phyloP scores from a whole-genome alignment of 2,329 filamentous ascomycete species.

The Colletotrichum cereale region DNA sequence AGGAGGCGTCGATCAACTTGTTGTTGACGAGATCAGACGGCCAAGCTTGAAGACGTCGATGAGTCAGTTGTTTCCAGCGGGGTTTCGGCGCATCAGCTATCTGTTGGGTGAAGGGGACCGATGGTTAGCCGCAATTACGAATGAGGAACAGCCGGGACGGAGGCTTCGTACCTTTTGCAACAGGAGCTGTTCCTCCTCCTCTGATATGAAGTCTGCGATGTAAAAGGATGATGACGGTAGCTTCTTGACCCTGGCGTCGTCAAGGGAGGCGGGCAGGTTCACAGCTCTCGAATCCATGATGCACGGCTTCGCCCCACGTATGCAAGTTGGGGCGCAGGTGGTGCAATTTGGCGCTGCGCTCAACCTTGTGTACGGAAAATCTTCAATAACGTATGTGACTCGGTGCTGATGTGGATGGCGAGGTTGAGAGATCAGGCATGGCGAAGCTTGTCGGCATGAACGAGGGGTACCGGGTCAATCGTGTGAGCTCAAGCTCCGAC shows the following conservation, averaged over 20 bases:
- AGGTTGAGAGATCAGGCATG: background rate
- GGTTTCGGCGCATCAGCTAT: constrained; percentile 76
- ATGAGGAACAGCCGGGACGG: background rate
- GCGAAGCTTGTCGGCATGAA: constrained; percentile 22
- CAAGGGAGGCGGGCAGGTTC: constrained; percentile 60
- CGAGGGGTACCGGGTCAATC: constrained; percentile 13
- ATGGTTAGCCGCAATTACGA: background rate
- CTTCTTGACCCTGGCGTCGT: constrained; percentile 62
- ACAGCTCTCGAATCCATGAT: constrained; percentile 24
- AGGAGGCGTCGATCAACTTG: constrained; percentile 77
- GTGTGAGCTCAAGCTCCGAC: constrained; percentile 23
- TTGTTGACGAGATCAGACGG: constrained; percentile 86
- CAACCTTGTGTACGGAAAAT: constrained; percentile 15
- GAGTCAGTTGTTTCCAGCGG: constrained; percentile 88
- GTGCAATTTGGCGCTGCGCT: constrained; percentile 4
- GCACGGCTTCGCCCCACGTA: background rate
- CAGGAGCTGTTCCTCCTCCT: constrained; percentile 78
- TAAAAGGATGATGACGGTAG: constrained; percentile 82
- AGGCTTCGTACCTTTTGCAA: constrained; percentile 73
- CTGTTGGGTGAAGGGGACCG: constrained; percentile 54
- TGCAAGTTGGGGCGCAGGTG: background rate
- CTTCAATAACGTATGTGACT: constrained; percentile 11
- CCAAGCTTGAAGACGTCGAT: constrained; percentile 90
- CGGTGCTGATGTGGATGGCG: constrained; percentile 1
- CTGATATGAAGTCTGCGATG: constrained; percentile 85